A percentile compares a stretch with the other conserved stretches of the same genome.
Conservation (phyloP, 2,329 filamentous ascomycete genomes). For the Neocucurbitaria cava region DNA sequence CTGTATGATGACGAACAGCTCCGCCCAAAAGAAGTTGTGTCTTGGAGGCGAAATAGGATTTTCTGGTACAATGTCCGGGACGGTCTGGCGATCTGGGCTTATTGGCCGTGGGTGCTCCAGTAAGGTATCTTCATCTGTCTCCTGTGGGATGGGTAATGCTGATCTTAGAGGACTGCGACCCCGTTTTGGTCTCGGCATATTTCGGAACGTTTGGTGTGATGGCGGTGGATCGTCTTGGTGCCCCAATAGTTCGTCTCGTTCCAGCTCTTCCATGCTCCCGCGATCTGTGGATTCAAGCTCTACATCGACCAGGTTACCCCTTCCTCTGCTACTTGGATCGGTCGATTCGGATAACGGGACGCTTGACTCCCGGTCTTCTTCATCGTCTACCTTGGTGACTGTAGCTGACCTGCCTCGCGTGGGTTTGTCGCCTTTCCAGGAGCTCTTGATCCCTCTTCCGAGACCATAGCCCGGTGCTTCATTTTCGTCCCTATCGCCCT, state of each 20-base stretch:
- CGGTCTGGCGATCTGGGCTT: conserved; percentile 60
- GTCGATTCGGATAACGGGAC: conserved; percentile 51
- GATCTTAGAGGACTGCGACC: conserved; percentile 52
- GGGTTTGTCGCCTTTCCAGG: conserved; percentile 61
- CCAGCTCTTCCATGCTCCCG: conserved; percentile 53
- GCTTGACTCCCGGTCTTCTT: conserved; percentile 52
- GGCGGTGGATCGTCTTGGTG: conserved; percentile 59
- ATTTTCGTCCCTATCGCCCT: conserved; percentile 53
- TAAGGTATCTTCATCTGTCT: conserved; percentile 60
- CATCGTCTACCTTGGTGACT: conserved; percentile 40
- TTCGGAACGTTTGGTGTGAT: conserved; percentile 65
- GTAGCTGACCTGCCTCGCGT: conserved; percentile 49
- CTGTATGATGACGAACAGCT: conserved; percentile 83
- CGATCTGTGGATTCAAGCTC: conserved; percentile 73
- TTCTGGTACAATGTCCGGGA: conserved; percentile 63
- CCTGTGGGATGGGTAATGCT: conserved; percentile 53
- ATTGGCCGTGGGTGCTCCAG: conserved; percentile 52
- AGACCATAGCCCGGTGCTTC: conserved; percentile 50
- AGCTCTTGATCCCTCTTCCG: conserved; percentile 62
- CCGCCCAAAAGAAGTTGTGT: conserved; percentile 92
- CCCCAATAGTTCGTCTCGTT: conserved; percentile 41
- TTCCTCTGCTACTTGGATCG: conserved; percentile 62
- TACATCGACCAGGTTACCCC: conserved; percentile 80
- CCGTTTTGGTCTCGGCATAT: conserved; percentile 50
- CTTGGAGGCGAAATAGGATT: conserved; percentile 52